Base-by-base conservation (phyloP, 2,329 filamentous ascomycete species). In the Cephalotrichum gorgonifer region DNA sequence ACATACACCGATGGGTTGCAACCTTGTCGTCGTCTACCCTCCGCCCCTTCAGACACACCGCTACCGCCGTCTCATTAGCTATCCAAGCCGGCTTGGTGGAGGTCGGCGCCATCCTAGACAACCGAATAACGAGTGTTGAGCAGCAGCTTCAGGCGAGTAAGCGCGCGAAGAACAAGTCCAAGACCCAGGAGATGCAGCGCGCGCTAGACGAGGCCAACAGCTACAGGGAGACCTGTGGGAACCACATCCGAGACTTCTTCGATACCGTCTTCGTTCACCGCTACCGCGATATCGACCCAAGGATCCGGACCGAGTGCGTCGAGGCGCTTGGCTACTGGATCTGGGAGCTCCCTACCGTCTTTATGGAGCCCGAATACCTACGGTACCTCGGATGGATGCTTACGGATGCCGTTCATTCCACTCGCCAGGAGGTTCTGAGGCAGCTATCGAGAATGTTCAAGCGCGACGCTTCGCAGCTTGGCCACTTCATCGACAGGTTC, bases 311-410 rank as follows among this genome's bases (percentile, higher is more conserved):
- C 1, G 91, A 96, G 59, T 96, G 91, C 60, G 83, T 95, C 23
- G 81, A 86, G 54, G 88, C 88, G 14, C 74, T 98, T 8, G 89
- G 90, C 26, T 78, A 82, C 38, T 98, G 93, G 93, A 94, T 97
- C 56, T 78, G 83, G 62, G 79, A 79, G 11, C 80, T 95, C 47
- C 88, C 90, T 2, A 88, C 88, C 43, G 78, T 87, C 43, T 98
- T 95, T 67, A 88, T 96, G 64, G 87, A 96, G 55, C 88, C 88
- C 2, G 78, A 85, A 56, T 95, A 95, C 66, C 72, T 98, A 46
- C 83, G 93, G 52, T 98, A 98, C 60, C 74, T 98, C 6, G 93
- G 93, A 47, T 98, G 93, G 93, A 83, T 95, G 60, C 74, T 98
- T 27, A 95, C 90, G 4, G 93, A 98, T 62, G 76, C 82, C 3